Base-by-base conservation (phyloP, 352 stramenopile genomes). In the Blastocystis sp. region DNA sequence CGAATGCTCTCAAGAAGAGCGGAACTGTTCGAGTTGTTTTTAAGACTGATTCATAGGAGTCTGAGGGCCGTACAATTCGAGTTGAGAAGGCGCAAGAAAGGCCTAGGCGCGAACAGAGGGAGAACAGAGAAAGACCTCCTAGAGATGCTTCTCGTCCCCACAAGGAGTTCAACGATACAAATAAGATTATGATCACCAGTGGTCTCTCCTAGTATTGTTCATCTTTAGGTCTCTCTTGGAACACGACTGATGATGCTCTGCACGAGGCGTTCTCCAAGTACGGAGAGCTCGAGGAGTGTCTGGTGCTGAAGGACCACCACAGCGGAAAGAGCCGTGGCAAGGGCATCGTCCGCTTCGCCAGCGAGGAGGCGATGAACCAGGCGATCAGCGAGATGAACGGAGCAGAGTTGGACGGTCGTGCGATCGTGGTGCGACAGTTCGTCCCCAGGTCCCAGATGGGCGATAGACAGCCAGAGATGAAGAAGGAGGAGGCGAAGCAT, bases 111-210 rank as follows among this genome's bases (percentile, higher is more conserved):
- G 65, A 76, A 3, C 34, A 55, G 41, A 76, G 53, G n/a, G 41
- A 82, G 20, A 88, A 88, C 16, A 78, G 50, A 26, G 76, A 88
- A n/a, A 45, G 76, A 75, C 39, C 75, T 43, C 76, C 56, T 70
- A 26, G 54, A 13, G 7, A 69, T 34, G 54, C n/a, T 30, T 20
- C 47, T 11, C 37, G 7, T 75, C 7, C 41, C 45, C 73, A 30
- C 26, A 75, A 3, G 16, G 73, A 75, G 24, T 88, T 59, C 64
- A 88, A 56, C 55, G 78, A 89, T 30, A 20, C 45, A 3, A 76
- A 89, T 54, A 89, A 89, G 78, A 56, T 89, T 26, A 89, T 89
- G 5, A 37, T 89, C 50, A 56, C 16, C 55, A 65, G 47, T 79
- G 9, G 6, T 39, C 4, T 34, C 16, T 62, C 11, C 7, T 30